Conservation (phyloP, 345 rosid genomes). For the Bruguiera gymnorhiza region DNA sequence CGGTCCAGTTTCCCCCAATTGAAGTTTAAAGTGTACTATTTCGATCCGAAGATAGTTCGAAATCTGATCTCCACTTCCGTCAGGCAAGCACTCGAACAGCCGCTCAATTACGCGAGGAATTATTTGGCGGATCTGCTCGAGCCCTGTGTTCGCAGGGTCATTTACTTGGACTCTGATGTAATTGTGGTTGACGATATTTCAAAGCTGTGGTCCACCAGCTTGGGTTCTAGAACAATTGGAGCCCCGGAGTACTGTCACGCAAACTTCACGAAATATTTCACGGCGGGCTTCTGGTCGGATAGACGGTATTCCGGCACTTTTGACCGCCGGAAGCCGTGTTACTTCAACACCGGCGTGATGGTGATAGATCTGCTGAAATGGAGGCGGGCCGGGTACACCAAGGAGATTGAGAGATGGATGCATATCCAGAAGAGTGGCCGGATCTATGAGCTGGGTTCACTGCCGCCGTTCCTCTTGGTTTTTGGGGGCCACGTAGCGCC, state of each 20-base stretch:
- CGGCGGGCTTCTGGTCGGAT: constrained; percentile 65
- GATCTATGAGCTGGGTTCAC: constrained; percentile 88
- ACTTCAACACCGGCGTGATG: constrained; percentile 94
- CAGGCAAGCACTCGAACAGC: constrained; percentile 91
- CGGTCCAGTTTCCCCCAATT: constrained; percentile 76
- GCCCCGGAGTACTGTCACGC: constrained; percentile 98
- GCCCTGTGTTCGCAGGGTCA: constrained; percentile 81
- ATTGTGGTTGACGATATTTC: constrained; percentile 80
- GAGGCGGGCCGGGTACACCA: constrained; percentile 71
- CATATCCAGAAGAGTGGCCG: constrained; percentile 81
- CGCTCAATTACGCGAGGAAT: constrained; percentile 88
- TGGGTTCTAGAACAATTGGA: constrained; percentile 75
- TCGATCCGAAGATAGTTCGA: constrained; percentile 77
- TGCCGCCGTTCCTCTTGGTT: constrained; percentile 85
- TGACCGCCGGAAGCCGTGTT: constrained; percentile 61
- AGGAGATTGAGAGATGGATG: constrained; percentile 93
- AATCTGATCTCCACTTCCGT: constrained; percentile 78
- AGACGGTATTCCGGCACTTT: constrained; percentile 48
- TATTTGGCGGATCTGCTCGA: constrained; percentile 78
- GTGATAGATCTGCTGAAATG: constrained; percentile 89
- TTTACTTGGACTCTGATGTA: constrained; percentile 87
- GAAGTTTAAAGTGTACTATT: constrained; percentile 81
- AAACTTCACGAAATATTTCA: constrained; percentile 87
- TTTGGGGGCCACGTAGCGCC: constrained; percentile 90
- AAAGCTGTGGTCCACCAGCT: constrained; percentile 64